A percentile compares a stretch with the other conserved stretches of the same genome.
Conservation (phyloP, 2,329 filamentous ascomycete genomes). For the Talaromyces sp. region DNA sequence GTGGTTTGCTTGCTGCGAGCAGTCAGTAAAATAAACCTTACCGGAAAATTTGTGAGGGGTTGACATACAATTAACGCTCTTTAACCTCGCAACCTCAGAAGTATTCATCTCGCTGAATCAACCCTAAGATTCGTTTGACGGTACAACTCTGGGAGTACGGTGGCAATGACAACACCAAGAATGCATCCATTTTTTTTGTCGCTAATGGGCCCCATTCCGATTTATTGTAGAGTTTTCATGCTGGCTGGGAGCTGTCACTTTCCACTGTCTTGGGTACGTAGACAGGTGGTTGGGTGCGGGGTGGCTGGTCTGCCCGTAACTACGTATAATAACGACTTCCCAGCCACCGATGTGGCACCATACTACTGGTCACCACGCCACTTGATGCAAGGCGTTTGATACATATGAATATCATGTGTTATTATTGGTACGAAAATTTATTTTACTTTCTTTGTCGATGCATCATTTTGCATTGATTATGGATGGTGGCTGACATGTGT, state of each 20-base stretch:
- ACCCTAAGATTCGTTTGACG: neutral
- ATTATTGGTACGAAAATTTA: neutral
- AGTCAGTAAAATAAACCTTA: conserved; percentile 14
- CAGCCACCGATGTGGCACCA: conserved; percentile 18
- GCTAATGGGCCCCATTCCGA: neutral
- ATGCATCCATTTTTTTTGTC: neutral
- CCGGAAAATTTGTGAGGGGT: conserved; percentile 16
- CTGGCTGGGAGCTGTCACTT: conserved; percentile 2
- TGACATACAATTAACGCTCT: conserved; percentile 40
- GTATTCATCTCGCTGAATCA: conserved; percentile 27
- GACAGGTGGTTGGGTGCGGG: conserved; percentile 17
- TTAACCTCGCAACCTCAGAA: conserved; percentile 29
- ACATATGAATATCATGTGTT: neutral
- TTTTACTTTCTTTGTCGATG: neutral
- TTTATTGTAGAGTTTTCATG: neutral
- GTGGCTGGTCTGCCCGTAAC: conserved; percentile 12
- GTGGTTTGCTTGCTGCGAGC: conserved; percentile 41
- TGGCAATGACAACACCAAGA: conserved; percentile 11
- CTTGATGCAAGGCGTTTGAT: conserved; percentile 13
- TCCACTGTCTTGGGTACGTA: conserved; percentile 5
- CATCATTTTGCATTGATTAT: neutral
- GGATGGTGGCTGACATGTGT: neutral
- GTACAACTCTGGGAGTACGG: neutral
- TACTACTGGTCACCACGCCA: neutral
- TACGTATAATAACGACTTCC: conserved; percentile 4